Evolutionary conservation across 768 basidiomycete species (phyloP).

Genomic region (Russula sp.): DNA sequence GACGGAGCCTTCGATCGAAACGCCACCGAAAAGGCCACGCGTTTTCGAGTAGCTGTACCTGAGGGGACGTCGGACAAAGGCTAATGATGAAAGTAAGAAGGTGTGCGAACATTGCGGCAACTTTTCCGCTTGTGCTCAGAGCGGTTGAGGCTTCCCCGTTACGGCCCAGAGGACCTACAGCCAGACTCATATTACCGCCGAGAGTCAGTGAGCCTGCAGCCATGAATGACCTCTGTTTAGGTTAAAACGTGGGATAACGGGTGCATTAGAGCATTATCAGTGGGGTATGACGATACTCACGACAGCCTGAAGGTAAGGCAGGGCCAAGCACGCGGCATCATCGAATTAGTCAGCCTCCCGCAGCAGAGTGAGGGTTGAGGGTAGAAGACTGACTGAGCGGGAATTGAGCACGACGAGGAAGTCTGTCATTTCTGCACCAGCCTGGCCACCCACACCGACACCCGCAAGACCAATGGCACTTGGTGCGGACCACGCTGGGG

Average conservation of each 20-base stretch:
- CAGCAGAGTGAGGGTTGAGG: background rate
- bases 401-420: conserved; percentile 88
- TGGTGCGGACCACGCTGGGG: conserved; percentile 83
- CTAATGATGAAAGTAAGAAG: background rate
- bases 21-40: conserved; percentile 87
- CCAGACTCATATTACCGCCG: conserved; percentile 85
- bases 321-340: background rate
- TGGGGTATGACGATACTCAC: conserved; percentile 36
- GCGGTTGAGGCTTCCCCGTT: conserved; percentile 90
- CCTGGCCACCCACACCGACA: conserved; percentile 77
- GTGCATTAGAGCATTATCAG: background rate
- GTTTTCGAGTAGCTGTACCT: conserved; percentile 93
- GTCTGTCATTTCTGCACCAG: conserved; percentile 84
- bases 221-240: conserved; percentile 75
- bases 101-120: conserved; percentile 75
- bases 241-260: background rate
- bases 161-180: conserved; percentile 87
- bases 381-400: conserved; percentile 45
- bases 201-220: conserved; percentile 84
- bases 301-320: conserved; percentile 41
- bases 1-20: conserved; percentile 82
- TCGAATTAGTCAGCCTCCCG: conserved; percentile 8
- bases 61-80: conserved; percentile 10
- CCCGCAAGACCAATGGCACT: conserved; percentile 93
- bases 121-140: conserved; percentile 73